Conservation (phyloP, 345 rosid species). For the Salix koriyanagi region DNA sequence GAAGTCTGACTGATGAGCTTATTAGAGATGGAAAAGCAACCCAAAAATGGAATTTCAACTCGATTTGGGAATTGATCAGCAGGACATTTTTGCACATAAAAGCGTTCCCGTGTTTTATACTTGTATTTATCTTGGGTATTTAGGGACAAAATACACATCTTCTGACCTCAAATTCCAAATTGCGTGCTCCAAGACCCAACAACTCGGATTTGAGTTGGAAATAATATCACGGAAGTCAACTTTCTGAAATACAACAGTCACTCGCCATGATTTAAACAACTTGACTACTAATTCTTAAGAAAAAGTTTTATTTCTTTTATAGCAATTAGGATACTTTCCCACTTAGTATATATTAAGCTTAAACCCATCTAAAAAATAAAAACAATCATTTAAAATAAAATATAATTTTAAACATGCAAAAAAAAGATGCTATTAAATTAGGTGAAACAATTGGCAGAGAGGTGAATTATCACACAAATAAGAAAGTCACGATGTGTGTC, state of each 20-base stretch:
- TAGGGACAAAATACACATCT: no score
- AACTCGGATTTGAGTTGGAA: neutral
- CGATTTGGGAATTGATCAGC: slow-evolving; percentile 2
- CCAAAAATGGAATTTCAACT: neutral
- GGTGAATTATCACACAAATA: neutral
- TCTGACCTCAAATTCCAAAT: no score
- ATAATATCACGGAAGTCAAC: neutral
- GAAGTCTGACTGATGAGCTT: neutral
- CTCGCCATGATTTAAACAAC: neutral
- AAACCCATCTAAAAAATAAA: no score
- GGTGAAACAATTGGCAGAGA: neutral
- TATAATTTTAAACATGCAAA: no score
- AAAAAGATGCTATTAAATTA: no score
- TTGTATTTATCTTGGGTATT: neutral
- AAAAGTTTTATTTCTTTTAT: neutral
- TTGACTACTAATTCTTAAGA: neutral
- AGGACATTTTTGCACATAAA: neutral
- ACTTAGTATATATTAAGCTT: no score
- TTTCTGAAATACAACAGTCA: neutral
- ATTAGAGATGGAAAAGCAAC: neutral
- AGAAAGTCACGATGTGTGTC: neutral
- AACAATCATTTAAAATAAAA: no score
- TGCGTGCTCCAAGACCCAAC: no score
- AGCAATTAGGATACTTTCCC: neutral
- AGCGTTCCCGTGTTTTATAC: neutral